Base-by-base conservation (phyloP, 2,329 filamentous ascomycete species). In the Fusarium sp. region DNA sequence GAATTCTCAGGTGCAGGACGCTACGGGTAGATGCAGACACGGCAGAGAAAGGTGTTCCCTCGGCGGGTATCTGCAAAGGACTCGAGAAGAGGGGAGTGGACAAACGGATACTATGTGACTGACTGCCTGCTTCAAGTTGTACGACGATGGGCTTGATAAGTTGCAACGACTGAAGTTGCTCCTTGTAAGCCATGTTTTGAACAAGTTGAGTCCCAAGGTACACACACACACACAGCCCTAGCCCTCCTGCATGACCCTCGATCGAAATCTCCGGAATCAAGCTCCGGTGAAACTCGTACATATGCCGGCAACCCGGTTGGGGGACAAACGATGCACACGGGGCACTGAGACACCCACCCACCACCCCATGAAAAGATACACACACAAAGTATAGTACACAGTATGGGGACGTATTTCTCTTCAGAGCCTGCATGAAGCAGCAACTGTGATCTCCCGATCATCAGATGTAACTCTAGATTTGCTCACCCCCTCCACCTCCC, bases 11-110 rank as follows among this genome's bases (percentile, higher is more conserved):
- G 24, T 36, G 70, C 59, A 73, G 66, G 56, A 36, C 29, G 38
- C 36, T 58, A 61, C 58, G 64, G 60, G 40, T 46, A 65, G 57
- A 46, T 74, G 64, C 71, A 71, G 61, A 36, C 27, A 46, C 38
- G 55, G 46, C 40, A n/a, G 22, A 66, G 33, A 8, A 29, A n/a
- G 29, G 29, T 11, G 29, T 9, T 31, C 29, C n/a, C 22, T 29
- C 46, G 11, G 4, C 14, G 17, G 5, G 8, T 17, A 8, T 22
- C 42, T 27, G 22, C 24, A 29, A 29, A n/a, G n/a, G 46, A n/a
- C 53, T 36, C n/a, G 31, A 56, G 53, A 16, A 20, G 36, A 20
- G 38, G 38, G 38, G 38, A 42, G n/a, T 42, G 20, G 10, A 16
- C 22, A 17, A 27, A 49, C 22, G 42, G 12, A 44, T 53, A 31